Conservation (phyloP, 2,329 filamentous ascomycete species). For the Pestalotiopsis sp. region DNA sequence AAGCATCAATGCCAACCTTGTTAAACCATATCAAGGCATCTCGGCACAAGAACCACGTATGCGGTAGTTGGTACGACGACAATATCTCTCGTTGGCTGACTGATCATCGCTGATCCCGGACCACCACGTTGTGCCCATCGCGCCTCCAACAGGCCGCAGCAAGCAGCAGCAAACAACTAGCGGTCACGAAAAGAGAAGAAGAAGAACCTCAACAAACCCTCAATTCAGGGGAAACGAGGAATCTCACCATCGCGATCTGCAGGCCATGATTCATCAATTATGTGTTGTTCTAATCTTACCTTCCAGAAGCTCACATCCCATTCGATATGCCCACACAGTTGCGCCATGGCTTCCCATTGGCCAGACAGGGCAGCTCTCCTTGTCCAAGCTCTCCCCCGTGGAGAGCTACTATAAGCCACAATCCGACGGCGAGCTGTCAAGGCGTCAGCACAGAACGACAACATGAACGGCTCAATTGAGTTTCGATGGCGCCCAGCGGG, state of each 20-base stretch:
- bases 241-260: neutral
- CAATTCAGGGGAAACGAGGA: neutral
- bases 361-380: neutral
- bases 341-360: neutral
- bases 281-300: neutral
- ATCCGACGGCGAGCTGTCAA: neutral
- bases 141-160: neutral
- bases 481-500: neutral
- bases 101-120: slow-evolving; percentile 1
- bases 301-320: neutral
- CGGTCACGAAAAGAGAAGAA: neutral
- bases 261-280: neutral
- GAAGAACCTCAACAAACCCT: neutral
- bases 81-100: neutral
- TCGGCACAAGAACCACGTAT: neutral
- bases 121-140: slow-evolving; percentile 6
- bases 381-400: neutral
- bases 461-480: neutral
- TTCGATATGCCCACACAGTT: neutral
- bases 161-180: neutral
- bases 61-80: neutral
- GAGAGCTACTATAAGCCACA: neutral
- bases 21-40: neutral
- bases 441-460: neutral
- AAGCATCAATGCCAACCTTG: neutral